Percentiles rank a stretch among this genome's conserved stretches.
Conservation (phyloP, 805 yeast genomes). For the Saturnispora silvae region DNA sequence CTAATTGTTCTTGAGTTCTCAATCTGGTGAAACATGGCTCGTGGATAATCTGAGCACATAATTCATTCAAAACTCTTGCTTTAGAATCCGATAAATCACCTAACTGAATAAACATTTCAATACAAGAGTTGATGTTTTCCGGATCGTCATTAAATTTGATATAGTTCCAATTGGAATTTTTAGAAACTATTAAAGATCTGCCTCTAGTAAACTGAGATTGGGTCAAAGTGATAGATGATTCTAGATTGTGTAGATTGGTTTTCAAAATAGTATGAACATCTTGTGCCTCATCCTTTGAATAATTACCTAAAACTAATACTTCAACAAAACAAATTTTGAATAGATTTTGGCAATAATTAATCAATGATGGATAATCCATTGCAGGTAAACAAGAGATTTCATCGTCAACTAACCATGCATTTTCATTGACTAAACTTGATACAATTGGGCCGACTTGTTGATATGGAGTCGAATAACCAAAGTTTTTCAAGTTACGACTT, state of each 20-base stretch:
- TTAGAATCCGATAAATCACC: conserved; percentile 38
- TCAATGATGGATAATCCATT: conserved; percentile 34
- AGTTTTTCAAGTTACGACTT: conserved; percentile 53
- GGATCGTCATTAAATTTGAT: conserved; percentile 48
- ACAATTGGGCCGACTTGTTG: conserved; percentile 58
- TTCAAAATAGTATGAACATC: conserved; percentile 34
- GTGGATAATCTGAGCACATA: conserved; percentile 60
- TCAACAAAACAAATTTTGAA: conserved; percentile 56
- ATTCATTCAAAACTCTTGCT: conserved; percentile 42
- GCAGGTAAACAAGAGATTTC: conserved; percentile 40
- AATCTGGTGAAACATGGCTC: conserved; percentile 88
- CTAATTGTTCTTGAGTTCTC: conserved; percentile 90
- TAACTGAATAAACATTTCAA: conserved; percentile 66
- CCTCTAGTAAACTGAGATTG: conserved; percentile 34
- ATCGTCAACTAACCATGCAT: conserved; percentile 54
- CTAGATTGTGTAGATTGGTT: conserved; percentile 18
- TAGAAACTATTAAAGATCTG: conserved; percentile 34
- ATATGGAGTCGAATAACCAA: conserved; percentile 67
- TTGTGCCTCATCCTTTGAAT: conserved; percentile 41
- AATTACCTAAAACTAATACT: conserved; percentile 70
- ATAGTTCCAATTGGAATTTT: conserved; percentile 32
- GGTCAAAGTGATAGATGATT: conserved; percentile 28
- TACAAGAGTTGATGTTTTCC: conserved; percentile 71
- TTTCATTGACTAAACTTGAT: conserved; percentile 59
- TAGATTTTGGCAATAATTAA: conserved; percentile 39